Base-by-base conservation (phyloP, 1,284 basidiomycete genomes). In the Psilocybe mexicana region DNA sequence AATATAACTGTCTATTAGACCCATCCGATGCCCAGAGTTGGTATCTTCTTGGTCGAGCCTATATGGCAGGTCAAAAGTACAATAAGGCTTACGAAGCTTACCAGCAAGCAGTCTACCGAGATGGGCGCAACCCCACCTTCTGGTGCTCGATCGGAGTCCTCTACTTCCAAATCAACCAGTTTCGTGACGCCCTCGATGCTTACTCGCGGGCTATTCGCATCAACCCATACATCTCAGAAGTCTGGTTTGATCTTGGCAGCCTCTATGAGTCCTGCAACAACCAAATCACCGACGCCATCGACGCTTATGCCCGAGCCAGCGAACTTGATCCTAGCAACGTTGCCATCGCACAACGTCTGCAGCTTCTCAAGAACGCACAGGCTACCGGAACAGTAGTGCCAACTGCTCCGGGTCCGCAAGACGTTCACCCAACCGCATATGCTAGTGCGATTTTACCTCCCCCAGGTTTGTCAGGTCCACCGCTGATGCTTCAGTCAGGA, bases 21-120 rank as follows among this genome's bases (percentile, higher is more conserved):
- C 87, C 94, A n/a, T 85, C 90, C 45, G 96, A 99, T 71, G 92
- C 96, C 4, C 96, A 98, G 74, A 96, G 93, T 68, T 99, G 97
- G 97, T 99, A 98, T 74, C 84, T 99, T 43, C 87, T 99, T 55
- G 96, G 96, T 46, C 92, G 96, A 61, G 95, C 96, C 0, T 99
- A 96, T 76, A 98, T 99, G 96, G 93, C 94, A 4, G 93, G 93
- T n/a, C 92, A 95, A 74, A 96, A 98, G 72, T 98, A 97, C 79
- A 98, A 97, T 84, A 98, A 98, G 75, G 97, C 97, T 1, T 99
- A 99, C 77, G 96, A 99, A 75, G 96, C 96, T 0, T 99, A 99
- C 70, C 96, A 99, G 71, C 96, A 99, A 74, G 96, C 96, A 3
- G 96, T 99, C 25, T 99, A 99, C 75, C 90, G 96, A 50, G 96